Evolutionary conservation across 1,284 basidiomycete genomes (phyloP).

Genomic region (Moesziomyces globuligerus): DNA sequence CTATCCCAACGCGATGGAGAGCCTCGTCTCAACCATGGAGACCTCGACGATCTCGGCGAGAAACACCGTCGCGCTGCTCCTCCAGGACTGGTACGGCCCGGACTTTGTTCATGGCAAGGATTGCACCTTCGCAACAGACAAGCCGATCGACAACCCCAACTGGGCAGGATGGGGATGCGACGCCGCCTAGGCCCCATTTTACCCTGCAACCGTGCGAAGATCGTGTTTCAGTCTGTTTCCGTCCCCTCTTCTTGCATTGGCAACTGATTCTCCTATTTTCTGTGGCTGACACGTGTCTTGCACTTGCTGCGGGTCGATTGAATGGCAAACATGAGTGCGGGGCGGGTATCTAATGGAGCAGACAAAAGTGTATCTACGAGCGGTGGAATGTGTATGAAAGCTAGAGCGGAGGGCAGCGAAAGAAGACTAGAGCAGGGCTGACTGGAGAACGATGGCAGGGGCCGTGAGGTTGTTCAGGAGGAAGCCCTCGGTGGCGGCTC

Average conservation of each 20-base stretch:
- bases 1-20: slow-evolving; percentile 87
- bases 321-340: too few species aligned
- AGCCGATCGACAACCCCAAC: slow-evolving; percentile 30
- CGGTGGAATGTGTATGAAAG: too few species aligned
- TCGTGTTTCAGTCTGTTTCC: too few species aligned
- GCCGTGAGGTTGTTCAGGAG: slow-evolving; percentile 13
- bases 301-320: too few species aligned
- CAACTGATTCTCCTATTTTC: too few species aligned
- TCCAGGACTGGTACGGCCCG: slow-evolving; percentile 56
- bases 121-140: slow-evolving; percentile 28
- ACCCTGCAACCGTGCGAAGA: neutral
- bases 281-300: too few species aligned
- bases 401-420: too few species aligned
- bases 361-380: too few species aligned
- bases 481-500: slow-evolving; percentile 35
- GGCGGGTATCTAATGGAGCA: too few species aligned
- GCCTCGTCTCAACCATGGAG: slow-evolving; percentile 77
- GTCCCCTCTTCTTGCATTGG: too few species aligned
- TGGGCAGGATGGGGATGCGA: slow-evolving; percentile 65
- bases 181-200: slow-evolving; percentile 29
- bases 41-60: slow-evolving; percentile 85
- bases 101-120: slow-evolving; percentile 55
- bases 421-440: slow-evolving; percentile 7
- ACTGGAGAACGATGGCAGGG: slow-evolving; percentile 22
- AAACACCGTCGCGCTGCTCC: slow-evolving; percentile 71